Evolutionary conservation across 805 yeast genomes (phyloP), one percentile per base, ranked within the genome.

Genomic region (Candida peoriensis): DNA sequence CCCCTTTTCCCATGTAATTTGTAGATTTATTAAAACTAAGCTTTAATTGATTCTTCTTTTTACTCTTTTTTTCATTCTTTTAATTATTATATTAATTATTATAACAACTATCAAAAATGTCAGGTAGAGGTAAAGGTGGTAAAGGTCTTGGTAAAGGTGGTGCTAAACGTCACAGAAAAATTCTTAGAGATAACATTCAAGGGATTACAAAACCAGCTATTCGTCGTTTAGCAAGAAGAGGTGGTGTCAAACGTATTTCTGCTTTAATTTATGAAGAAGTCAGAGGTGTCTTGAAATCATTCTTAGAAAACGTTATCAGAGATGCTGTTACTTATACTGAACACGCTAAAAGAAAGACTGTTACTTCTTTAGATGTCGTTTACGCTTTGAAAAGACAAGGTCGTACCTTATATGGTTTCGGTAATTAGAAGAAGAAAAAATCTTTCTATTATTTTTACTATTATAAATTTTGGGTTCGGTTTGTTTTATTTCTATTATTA

Each of bases 51-150:
- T n/a, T n/a, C n/a, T n/a, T n/a, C n/a, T n/a, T n/a, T n/a, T n/a
- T n/a, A n/a, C n/a, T n/a, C n/a, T n/a, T n/a, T n/a, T n/a, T n/a
- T n/a, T n/a, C n/a, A n/a, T n/a, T n/a, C n/a, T n/a, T n/a, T n/a
- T n/a, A n/a, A n/a, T n/a, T n/a, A n/a, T n/a, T n/a, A n/a, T n/a
- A n/a, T n/a, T n/a, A n/a, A n/a, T n/a, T n/a, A n/a, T n/a, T n/a
- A n/a, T n/a, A n/a, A n/a, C n/a, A n/a, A n/a, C n/a, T n/a, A n/a
- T n/a, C n/a, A n/a, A n/a, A n/a, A 63, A 87, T 88, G 96, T 86
- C 96, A 65, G 96, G 97, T 68, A 89, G 97, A 79, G 97, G 97
- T 63, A 90, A 90, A 86, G 97, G 97, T 65, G 97, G 97, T 64
- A 90, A 90, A 84, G 97, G 97, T 74, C 79, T 90, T 60, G 97